These are phyloP conservation scores for Clavispora vitiphila DNA, from an alignment of 805 yeast species.

Conservation along the genomic window DNA sequence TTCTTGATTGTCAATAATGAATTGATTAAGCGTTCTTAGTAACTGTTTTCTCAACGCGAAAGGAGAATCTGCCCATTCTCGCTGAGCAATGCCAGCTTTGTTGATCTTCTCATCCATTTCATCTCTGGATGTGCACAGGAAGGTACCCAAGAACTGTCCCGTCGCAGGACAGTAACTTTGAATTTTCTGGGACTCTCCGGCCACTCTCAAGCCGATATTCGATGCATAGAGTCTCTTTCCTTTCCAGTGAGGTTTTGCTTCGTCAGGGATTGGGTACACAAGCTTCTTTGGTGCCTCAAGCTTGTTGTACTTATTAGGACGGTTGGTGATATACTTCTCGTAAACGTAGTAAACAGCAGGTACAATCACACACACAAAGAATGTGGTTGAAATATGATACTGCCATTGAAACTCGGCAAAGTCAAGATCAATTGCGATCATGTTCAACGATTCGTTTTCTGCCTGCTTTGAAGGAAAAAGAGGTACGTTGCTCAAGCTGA, in stretches of 20 bases:
- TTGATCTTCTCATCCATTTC: slow-evolving; percentile 67
- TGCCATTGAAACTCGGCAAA: slow-evolving; percentile 40
- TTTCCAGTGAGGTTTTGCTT: slow-evolving; percentile 87
- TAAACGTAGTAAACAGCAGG: slow-evolving; percentile 33
- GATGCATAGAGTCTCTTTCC: slow-evolving; percentile 69
- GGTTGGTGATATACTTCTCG: slow-evolving; percentile 30
- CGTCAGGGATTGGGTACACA: slow-evolving; percentile 60
- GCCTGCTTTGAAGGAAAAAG: neutral
- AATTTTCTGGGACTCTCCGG: slow-evolving; percentile 61
- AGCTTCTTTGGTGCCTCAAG: slow-evolving; percentile 45
- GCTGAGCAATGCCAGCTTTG: slow-evolving; percentile 53
- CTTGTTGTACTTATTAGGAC: slow-evolving; percentile 37
- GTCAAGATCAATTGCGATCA: slow-evolving; percentile 41
- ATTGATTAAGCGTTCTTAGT: slow-evolving; percentile 64
- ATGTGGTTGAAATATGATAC: slow-evolving; percentile 41
- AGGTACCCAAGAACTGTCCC: slow-evolving; percentile 78
- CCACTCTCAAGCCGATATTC: slow-evolving; percentile 48
- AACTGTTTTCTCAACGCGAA: slow-evolving; percentile 66
- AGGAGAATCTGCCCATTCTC: slow-evolving; percentile 44
- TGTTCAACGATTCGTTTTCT: slow-evolving; percentile 5
- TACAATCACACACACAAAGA: slow-evolving; percentile 34
- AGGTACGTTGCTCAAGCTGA: neutral
- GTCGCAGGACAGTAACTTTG: slow-evolving; percentile 96
- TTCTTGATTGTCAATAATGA: slow-evolving; percentile 75
- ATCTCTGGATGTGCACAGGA: slow-evolving; percentile 53